phyloP scores from a whole-genome alignment of 495 filamentous ascomycete species.

The Aspergillus leporis region DNA sequence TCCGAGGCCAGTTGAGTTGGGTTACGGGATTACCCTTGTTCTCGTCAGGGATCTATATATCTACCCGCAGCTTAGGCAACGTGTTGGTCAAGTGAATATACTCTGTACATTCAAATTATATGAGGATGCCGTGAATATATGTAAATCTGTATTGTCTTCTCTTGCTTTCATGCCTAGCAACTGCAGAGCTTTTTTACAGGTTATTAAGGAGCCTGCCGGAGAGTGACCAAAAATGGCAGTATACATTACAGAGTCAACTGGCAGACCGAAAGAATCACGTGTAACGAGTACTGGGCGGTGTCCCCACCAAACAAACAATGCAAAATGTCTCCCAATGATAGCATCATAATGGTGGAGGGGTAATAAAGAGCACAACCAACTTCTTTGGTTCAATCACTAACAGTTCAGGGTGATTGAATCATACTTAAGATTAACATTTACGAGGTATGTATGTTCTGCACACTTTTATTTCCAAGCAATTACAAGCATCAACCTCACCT shows the following conservation, averaged over 20 bases:
- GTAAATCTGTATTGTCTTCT: too few species aligned
- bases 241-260: slow-evolving; percentile 2
- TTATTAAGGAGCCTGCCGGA: too few species aligned
- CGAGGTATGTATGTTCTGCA: background rate
- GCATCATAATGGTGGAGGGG: slow-evolving; percentile 20
- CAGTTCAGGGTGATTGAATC: background rate
- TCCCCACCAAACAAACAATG: slow-evolving; percentile 21
- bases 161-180: too few species aligned
- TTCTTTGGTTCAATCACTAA: background rate
- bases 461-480: background rate
- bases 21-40: background rate
- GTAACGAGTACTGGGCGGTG: background rate
- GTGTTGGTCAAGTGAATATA: too few species aligned
- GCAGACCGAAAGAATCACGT: slow-evolving; percentile 1
- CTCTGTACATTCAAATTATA: too few species aligned
- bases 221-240: too few species aligned
- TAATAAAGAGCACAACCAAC: slow-evolving; percentile 2
- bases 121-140: too few species aligned
- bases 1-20: background rate
- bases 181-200: too few species aligned
- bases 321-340: slow-evolving; percentile 17
- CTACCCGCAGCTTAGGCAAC: background rate
- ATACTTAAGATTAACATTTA: background rate
- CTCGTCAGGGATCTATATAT: background rate
- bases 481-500: background rate